Evolutionary conservation across 495 filamentous ascomycete species (phyloP), one percentile per base, ranked within the genome.

Genomic region (Antarctomyces pellizariae): DNA sequence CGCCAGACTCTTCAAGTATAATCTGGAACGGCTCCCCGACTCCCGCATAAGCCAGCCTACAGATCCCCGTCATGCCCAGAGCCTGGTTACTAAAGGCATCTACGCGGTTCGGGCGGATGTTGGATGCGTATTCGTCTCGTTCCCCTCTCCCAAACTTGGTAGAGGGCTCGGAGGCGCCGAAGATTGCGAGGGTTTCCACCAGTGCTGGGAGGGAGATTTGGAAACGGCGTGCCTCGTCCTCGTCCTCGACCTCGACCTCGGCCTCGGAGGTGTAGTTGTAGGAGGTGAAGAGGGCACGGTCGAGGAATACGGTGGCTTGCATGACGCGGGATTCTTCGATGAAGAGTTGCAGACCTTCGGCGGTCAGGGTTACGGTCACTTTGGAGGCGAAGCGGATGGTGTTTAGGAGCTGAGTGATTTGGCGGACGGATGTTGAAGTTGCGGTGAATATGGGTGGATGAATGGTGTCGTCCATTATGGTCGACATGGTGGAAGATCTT

Each of bases 131-230:
- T 1, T 50, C 45, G 32, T 64, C 57, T 22, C 46, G 38, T 8
- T 64, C 59, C 12, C 56, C 44, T 36, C 55, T 63, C 15, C 59
- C 50, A 28, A 65, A 59, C 18, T 57, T 50, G 11, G 54, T 46
- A 16, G 53, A 52, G 13, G 63, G 43, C 36, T 91, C 78, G 23
- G 67, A 68, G 32, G 79, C 63, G 25, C 75, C 74, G 42, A 95
- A 84, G 21, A 97, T 92, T 39, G 91, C 83, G 15, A 97, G 59
- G 5, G 82, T 91, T 54, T 97, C 86, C 22, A 97, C 64, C 5
- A 97, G 61, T 20, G 84, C 75, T 1, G 74, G 58, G 20, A 97
- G 60, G 7, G 79, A 84, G 33, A 93, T 71, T 32, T 79, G 72
- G 43, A 95, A 95, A n/a, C n/a, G n/a, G n/a, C n/a, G n/a, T n/a